Evolutionary conservation across 2,329 filamentous ascomycete genomes (phyloP).

Genomic region (Ophiostoma ips): DNA sequence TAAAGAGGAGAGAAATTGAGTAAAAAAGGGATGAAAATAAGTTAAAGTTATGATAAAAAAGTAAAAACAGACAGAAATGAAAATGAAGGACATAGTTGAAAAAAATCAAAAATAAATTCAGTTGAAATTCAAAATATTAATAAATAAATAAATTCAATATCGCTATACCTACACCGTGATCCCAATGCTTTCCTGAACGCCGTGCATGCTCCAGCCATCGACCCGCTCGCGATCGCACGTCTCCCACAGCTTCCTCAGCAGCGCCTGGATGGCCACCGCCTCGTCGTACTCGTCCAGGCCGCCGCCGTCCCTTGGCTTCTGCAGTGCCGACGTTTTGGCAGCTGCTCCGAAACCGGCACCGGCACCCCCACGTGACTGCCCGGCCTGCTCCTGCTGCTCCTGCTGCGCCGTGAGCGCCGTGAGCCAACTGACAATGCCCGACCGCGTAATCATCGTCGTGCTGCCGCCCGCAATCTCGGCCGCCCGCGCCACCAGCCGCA

Average conservation of each 20-base stretch:
- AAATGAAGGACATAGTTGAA: neutral
- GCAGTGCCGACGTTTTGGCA: no score
- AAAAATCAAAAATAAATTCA: neutral
- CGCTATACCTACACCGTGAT: neutral
- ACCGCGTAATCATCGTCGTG: constrained; percentile 66
- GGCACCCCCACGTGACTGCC: neutral
- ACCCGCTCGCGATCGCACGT: constrained; percentile 55
- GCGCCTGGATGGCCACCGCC: constrained; percentile 32
- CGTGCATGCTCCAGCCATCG: constrained; percentile 48
- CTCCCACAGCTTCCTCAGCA: constrained; percentile 46
- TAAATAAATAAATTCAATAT: neutral
- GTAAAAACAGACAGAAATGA: neutral
- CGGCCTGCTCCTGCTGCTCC: no score
- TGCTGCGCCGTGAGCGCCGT: no score
- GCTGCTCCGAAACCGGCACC: neutral
- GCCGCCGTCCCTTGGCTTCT: neutral
- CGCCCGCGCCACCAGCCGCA: constrained; percentile 51
- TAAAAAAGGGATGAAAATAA: neutral
- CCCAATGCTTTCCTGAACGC: constrained; percentile 16
- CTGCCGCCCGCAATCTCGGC: constrained; percentile 57
- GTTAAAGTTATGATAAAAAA: neutral
- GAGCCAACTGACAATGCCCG: constrained; percentile 63
- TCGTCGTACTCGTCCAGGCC: constrained; percentile 23
- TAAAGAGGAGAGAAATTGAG: neutral
- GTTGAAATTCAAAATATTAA: neutral